Percentiles rank a stretch among this genome's conserved stretches.
Conservation (phyloP, 1,139 yeast species). For the Geotrichum fermentans region DNA sequence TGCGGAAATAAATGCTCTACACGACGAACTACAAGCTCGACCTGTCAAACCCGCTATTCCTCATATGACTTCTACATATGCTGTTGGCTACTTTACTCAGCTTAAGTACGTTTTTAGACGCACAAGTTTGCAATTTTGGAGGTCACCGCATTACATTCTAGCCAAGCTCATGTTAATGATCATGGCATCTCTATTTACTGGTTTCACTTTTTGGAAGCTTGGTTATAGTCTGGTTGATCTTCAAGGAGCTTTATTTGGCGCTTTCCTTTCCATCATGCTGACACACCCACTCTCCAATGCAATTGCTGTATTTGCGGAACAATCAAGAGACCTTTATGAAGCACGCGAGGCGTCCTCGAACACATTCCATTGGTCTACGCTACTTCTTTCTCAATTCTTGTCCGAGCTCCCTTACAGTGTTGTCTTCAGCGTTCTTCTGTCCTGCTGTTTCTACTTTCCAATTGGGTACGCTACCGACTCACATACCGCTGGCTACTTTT, state of each 20-base stretch:
- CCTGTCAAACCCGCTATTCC: constrained; percentile 29
- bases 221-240: constrained; percentile 47
- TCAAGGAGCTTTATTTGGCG: constrained; percentile 50
- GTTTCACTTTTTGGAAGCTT: constrained; percentile 53
- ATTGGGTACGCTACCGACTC: constrained; percentile 45
- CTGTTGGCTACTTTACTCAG: constrained; percentile 36
- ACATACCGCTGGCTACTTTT: constrained; percentile 51
- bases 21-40: constrained; percentile 35
- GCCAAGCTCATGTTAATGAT: constrained; percentile 27
- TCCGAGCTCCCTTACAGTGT: constrained; percentile 56
- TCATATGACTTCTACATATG: constrained; percentile 26
- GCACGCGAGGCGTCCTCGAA: constrained; percentile 61
- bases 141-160: constrained; percentile 35
- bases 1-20: constrained; percentile 36
- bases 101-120: constrained; percentile 37
- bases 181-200: constrained; percentile 47
- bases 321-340: constrained; percentile 53
- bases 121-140: constrained; percentile 39
- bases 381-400: constrained; percentile 49
- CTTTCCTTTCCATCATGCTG: constrained; percentile 48
- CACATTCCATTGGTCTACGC: constrained; percentile 60
- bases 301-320: constrained; percentile 53
- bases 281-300: constrained; percentile 54
- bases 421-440: constrained; percentile 49
- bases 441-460: constrained; percentile 55